These are phyloP conservation scores for Cardamine resedifolia DNA, from an alignment of 345 rosid genomes.

Conservation along the genomic window DNA sequence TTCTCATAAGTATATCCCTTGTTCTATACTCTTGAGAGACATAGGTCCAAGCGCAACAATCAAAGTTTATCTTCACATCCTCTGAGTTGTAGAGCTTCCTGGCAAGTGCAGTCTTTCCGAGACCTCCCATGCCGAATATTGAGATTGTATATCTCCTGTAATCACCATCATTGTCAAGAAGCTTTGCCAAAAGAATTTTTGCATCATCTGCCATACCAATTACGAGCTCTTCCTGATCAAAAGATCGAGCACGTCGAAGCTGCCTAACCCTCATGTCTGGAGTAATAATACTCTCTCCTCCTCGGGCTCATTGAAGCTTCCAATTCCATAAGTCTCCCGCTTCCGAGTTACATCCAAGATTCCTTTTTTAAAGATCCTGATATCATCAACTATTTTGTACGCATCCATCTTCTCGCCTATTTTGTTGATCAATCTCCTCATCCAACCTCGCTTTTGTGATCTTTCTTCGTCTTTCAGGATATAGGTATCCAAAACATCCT, in stretches of 20 bases:
- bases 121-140: conserved; percentile 34
- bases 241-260: conserved; percentile 9
- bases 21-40: conserved; percentile 26
- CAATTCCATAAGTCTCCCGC: conserved; percentile 17
- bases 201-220: conserved; percentile 19
- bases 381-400: neutral
- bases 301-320: neutral
- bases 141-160: neutral
- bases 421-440: neutral
- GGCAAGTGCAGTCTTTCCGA: conserved; percentile 30
- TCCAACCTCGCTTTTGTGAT: conserved; percentile 3
- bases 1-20: conserved; percentile 15
- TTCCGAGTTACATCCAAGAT: conserved; percentile 21
- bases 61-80: neutral
- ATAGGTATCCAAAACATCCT: conserved; percentile 4
- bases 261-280: neutral
- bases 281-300: too few relatives aligned
- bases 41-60: conserved; percentile 13
- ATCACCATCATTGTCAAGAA: conserved; percentile 12
- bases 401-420: neutral
- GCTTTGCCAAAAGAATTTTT: conserved; percentile 9
- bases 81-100: conserved; percentile 1
- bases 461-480: neutral
- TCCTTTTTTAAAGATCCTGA: conserved; percentile 6
- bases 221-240: conserved; percentile 12